A percentile compares a stretch with the other conserved stretches of the same genome.
These are phyloP conservation scores for Leishmania braziliensis DNA, from an alignment of 208 protist genomes.

Conservation along the genomic window DNA sequence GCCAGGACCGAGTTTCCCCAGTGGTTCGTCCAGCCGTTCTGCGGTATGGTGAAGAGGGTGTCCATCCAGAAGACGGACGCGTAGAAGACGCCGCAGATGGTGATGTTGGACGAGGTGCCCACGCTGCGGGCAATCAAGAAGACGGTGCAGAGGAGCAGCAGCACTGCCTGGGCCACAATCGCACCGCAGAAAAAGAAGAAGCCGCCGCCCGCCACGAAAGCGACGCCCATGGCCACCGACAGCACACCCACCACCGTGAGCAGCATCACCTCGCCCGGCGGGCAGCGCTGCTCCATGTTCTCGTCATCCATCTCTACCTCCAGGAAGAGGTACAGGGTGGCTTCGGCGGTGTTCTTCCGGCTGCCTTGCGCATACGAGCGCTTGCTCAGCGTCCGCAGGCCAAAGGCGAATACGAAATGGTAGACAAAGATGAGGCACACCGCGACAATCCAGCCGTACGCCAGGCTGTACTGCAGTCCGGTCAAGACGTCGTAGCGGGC, in stretches of 20 bases:
- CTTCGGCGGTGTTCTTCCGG: conserved; percentile 56
- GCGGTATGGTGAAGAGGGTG: conserved; percentile 50
- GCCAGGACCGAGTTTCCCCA: conserved; percentile 53
- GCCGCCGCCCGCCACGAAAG: conserved; percentile 39
- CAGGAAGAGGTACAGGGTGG: conserved; percentile 55
- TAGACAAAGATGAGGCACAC: conserved; percentile 63
- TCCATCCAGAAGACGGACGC: conserved; percentile 58
- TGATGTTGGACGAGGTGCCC: conserved; percentile 39
- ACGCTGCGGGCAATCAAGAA: conserved; percentile 40
- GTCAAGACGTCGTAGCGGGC: conserved; percentile 44
- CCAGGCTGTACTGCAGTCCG: conserved; percentile 62
- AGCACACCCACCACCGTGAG: conserved; percentile 32
- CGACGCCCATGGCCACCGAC: conserved; percentile 49
- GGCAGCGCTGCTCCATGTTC: conserved; percentile 19
- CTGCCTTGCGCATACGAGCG: conserved; percentile 53
- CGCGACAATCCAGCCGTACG: conserved; percentile 72
- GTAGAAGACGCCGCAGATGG: conserved; percentile 47
- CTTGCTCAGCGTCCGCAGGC: conserved; percentile 38
- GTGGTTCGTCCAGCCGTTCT: conserved; percentile 37
- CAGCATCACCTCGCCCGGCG: conserved; percentile 44
- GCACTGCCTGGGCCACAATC: conserved; percentile 37
- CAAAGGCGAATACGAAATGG: conserved; percentile 64
- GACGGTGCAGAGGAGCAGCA: conserved; percentile 36
- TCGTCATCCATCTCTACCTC: conserved; percentile 53
- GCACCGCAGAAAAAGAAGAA: conserved; percentile 49